These are phyloP conservation scores for Neurospora pannonica DNA, from an alignment of 495 filamentous ascomycete genomes.

Conservation along the genomic window DNA sequence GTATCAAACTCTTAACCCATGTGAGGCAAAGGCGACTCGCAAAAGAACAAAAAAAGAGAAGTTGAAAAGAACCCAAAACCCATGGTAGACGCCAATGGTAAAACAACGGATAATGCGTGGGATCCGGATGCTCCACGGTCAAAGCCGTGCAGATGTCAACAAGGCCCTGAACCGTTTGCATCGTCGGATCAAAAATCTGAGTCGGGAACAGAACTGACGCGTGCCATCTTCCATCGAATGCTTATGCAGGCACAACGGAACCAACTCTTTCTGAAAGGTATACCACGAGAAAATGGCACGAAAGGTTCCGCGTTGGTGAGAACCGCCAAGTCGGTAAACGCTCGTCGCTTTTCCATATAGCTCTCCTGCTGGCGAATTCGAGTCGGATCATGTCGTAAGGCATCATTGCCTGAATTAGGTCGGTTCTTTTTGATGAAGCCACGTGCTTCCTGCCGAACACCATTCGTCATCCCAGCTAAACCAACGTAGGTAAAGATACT, in stretches of 20 bases:
- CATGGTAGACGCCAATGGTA: neutral
- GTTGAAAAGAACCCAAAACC: neutral
- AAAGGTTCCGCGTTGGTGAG: neutral
- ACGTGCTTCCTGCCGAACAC: neutral
- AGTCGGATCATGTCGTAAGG: neutral
- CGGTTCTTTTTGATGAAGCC: neutral
- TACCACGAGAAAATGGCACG: neutral
- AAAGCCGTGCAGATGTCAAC: neutral
- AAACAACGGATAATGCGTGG: neutral
- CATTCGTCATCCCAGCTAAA: neutral
- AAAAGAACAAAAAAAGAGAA: neutral
- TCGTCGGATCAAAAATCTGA: neutral
- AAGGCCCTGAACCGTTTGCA: neutral
- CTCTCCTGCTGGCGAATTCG: neutral
- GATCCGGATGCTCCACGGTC: neutral
- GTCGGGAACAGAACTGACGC: neutral
- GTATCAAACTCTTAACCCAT: constrained; percentile 3
- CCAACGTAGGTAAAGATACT: neutral
- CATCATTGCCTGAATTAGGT: neutral
- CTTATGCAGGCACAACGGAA: neutral
- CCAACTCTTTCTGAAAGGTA: neutral
- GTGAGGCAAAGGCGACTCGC: neutral
- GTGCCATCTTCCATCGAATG: neutral
- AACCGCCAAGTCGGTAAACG: neutral
- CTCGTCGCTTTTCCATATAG: neutral